These are phyloP conservation scores for Wickerhamomyces queroliae DNA, from an alignment of 805 yeast species.

Conservation along the genomic window DNA sequence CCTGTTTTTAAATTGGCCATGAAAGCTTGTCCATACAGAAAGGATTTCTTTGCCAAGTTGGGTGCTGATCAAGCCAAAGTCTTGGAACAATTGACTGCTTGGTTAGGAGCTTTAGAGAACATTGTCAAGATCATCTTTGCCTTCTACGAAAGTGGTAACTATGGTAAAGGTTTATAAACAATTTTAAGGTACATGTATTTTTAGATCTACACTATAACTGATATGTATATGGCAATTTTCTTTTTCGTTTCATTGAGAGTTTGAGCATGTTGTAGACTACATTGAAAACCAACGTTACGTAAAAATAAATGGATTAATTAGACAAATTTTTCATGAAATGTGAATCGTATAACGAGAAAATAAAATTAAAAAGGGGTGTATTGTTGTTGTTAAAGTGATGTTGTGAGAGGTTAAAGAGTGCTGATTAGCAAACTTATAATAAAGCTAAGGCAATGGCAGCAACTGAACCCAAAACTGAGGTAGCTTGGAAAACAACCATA, in stretches of 20 bases:
- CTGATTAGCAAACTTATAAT: conserved; percentile 29
- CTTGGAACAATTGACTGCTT: conserved; percentile 51
- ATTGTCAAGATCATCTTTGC: conserved; percentile 69
- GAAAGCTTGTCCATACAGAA: conserved; percentile 92
- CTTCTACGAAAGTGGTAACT: conserved; percentile 74
- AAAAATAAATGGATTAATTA: no score
- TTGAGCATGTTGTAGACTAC: no score
- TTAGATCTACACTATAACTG: no score
- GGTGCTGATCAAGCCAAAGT: conserved; percentile 74
- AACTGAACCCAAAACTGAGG: conserved; percentile 44
- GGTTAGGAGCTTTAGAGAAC: conserved; percentile 74
- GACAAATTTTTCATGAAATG: no score
- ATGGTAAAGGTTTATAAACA: conserved; percentile 78
- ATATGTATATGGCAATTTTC: no score
- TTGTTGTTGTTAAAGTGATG: not conserved
- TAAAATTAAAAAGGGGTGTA: not conserved
- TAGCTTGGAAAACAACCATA: conserved; percentile 37
- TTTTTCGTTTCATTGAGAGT: no score
- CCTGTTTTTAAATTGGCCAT: conserved; percentile 90
- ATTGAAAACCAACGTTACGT: no score
- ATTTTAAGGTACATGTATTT: no score
- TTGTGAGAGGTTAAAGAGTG: conserved; percentile 2
- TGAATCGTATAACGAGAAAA: no score
- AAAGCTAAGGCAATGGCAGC: conserved; percentile 35
- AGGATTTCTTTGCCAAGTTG: conserved; percentile 75